These are phyloP conservation scores for Globisporangium polare DNA, from an alignment of 352 stramenopile species.

Conservation along the genomic window DNA sequence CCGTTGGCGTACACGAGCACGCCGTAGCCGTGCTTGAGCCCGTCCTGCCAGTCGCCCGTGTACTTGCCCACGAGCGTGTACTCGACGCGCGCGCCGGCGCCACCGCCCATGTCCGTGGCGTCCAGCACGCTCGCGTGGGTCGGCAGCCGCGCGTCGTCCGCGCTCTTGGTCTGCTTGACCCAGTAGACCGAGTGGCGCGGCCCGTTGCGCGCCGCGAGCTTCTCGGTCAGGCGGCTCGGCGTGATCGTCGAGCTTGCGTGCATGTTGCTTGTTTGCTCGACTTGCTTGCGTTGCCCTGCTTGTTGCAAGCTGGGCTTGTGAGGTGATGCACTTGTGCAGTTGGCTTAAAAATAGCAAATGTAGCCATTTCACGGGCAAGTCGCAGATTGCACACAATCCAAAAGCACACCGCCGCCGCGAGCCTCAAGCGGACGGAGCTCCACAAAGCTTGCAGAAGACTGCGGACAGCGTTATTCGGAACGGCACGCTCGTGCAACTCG, in stretches of 20 bases:
- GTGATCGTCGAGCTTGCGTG: constrained; percentile 15
- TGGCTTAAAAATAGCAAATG: no score
- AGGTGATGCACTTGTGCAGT: no score
- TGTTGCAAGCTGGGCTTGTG: background rate
- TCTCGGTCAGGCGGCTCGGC: constrained; percentile 46
- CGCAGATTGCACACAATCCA: no score
- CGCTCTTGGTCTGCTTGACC: constrained; percentile 46
- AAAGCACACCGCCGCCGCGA: no score
- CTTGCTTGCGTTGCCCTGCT: background rate
- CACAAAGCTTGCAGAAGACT: background rate
- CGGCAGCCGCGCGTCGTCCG: constrained; percentile 18
- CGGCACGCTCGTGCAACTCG: no score
- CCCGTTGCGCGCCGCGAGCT: constrained; percentile 58
- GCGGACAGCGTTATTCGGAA: no score
- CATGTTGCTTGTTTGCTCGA: background rate
- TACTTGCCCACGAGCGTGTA: constrained; percentile 82
- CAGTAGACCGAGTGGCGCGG: constrained; percentile 78
- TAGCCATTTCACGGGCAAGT: no score
- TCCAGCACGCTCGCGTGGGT: constrained; percentile 31
- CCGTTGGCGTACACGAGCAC: constrained; percentile 87
- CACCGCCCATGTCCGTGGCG: constrained; percentile 23
- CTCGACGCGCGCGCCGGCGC: constrained; percentile 35
- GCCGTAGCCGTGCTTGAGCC: constrained; percentile 91
- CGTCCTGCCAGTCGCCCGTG: constrained; percentile 92
- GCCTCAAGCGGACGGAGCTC: no score